Evolutionary conservation across 2,329 filamentous ascomycete species (phyloP), one percentile per base, ranked within the genome.

Genomic region (Stylonectria norvegica): DNA sequence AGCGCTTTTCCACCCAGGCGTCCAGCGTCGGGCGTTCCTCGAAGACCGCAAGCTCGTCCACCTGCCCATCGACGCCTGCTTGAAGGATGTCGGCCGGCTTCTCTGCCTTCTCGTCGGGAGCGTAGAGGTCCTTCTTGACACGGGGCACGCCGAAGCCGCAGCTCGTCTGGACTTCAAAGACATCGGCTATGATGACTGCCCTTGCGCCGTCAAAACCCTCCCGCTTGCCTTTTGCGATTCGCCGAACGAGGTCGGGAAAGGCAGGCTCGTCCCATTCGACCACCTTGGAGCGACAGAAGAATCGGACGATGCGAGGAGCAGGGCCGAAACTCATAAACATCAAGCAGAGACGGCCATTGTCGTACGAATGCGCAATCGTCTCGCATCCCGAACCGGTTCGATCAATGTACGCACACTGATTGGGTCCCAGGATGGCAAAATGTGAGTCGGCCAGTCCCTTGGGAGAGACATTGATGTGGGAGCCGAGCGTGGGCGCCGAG

Each of bases 401-500:
- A 57, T 90, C 86, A 40, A 89, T 71, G 57, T 89, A 90, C 18
- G 79, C 82, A 42, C 74, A 76, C n/a, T 69, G 68, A 45, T 74
- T 83, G 20, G 75, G 70, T 7, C 66, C 64, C 37, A 85, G 67
- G 38, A 86, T 68, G 20, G 76, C 71, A 53, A 86, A 79, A 19
- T 81, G 81, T n/a, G 73, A 66, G 14, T 75, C 70, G 0, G 78
- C 69, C 16, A 83, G 72, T 34, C 86, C 85, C 63, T 90, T 89
- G 34, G 86, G 84, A 0, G 85, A 89, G 40, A 89, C 67, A 56
- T 90, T 90, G 68, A 90, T 71, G 66, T 90, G 85, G 3, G 68
- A 64, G 15, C 78, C 81, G n/a, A 73, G 72, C 18, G 80, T 73
- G 1, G 85, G 84, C 1, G 86, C 84, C 11, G 83, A 86, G 28